Percentiles rank a stretch among this genome's conserved stretches.
Conservation (phyloP, 2,329 filamentous ascomycete genomes). For the Alternaria arbusti region DNA sequence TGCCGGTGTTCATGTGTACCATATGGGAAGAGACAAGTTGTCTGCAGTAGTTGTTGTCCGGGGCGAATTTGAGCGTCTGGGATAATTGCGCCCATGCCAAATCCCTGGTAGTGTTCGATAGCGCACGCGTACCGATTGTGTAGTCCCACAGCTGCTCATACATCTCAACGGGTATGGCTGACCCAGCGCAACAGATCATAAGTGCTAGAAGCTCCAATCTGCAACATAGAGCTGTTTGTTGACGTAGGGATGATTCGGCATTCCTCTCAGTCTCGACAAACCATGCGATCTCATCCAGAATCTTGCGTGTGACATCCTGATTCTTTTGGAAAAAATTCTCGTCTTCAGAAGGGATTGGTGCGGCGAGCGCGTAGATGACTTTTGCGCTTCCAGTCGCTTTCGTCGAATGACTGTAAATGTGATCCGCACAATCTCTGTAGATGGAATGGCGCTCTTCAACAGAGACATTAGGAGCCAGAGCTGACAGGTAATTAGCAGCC, state of each 20-base stretch:
- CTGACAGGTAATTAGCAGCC: slow-evolving; percentile 66
- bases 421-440: slow-evolving; percentile 69
- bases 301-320: slow-evolving; percentile 32
- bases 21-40: slow-evolving; percentile 58
- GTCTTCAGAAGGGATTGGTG: slow-evolving; percentile 18
- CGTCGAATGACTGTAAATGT: slow-evolving; percentile 68
- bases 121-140: slow-evolving; percentile 69
- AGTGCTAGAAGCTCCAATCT: slow-evolving; percentile 62
- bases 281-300: slow-evolving; percentile 49
- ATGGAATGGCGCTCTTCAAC: slow-evolving; percentile 66
- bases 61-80: slow-evolving; percentile 26
- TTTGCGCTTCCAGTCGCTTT: slow-evolving; percentile 77
- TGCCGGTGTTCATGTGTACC: slow-evolving; percentile 62
- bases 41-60: slow-evolving; percentile 38
- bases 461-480: slow-evolving; percentile 65
- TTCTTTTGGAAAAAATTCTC: slow-evolving; percentile 33
- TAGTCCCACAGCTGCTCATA: slow-evolving; percentile 73
- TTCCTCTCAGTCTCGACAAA: slow-evolving; percentile 37
- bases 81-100: slow-evolving; percentile 66
- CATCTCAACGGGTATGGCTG: slow-evolving; percentile 66
- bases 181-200: slow-evolving; percentile 67
- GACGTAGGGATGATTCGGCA: slow-evolving; percentile 11
- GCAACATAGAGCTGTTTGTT: slow-evolving; percentile 36
- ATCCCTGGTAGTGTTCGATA: slow-evolving; percentile 66
- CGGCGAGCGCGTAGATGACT: slow-evolving; percentile 54